A percentile compares a stretch with the other conserved stretches of the same genome.
Conservation (phyloP, 306 rosid species). For the Prunus mongolica region DNA sequence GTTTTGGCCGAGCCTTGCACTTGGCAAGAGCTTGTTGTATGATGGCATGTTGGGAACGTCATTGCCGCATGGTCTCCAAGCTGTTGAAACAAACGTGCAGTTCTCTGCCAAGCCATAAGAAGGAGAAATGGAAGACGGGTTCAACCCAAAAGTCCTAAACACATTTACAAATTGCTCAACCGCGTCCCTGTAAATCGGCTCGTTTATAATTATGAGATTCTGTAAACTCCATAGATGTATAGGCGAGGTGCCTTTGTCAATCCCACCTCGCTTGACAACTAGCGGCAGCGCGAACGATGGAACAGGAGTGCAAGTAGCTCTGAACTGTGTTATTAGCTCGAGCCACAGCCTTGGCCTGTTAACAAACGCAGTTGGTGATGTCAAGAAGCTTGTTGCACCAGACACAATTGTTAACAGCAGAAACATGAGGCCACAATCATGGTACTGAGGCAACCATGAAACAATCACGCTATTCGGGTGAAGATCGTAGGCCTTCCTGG, state of each 20-base stretch:
- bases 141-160: slow-evolving; percentile 53
- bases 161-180: slow-evolving; percentile 51
- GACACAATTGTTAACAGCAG: slow-evolving; percentile 57
- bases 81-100: slow-evolving; percentile 77
- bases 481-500: slow-evolving; percentile 70
- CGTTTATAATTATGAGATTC: slow-evolving; percentile 69
- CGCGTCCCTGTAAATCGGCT: slow-evolving; percentile 48
- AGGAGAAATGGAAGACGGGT: slow-evolving; percentile 52
- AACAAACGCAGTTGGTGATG: slow-evolving; percentile 55
- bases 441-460: slow-evolving; percentile 89
- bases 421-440: slow-evolving; percentile 87
- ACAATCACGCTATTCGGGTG: slow-evolving; percentile 60
- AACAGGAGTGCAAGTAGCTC: slow-evolving; percentile 75
- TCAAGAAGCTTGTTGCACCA: slow-evolving; percentile 61
- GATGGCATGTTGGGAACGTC: slow-evolving; percentile 42
- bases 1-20: slow-evolving; percentile 39
- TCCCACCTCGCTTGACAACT: slow-evolving; percentile 58
- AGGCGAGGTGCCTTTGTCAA: slow-evolving; percentile 21
- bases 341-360: slow-evolving; percentile 68
- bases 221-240: slow-evolving; percentile 42
- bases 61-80: slow-evolving; percentile 38
- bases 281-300: slow-evolving; percentile 73
- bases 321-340: slow-evolving; percentile 55
- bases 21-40: slow-evolving; percentile 56
- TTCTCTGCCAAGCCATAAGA: slow-evolving; percentile 87